phyloP scores from a whole-genome alignment of 768 basidiomycete genomes.

The Daedalea quercina region DNA sequence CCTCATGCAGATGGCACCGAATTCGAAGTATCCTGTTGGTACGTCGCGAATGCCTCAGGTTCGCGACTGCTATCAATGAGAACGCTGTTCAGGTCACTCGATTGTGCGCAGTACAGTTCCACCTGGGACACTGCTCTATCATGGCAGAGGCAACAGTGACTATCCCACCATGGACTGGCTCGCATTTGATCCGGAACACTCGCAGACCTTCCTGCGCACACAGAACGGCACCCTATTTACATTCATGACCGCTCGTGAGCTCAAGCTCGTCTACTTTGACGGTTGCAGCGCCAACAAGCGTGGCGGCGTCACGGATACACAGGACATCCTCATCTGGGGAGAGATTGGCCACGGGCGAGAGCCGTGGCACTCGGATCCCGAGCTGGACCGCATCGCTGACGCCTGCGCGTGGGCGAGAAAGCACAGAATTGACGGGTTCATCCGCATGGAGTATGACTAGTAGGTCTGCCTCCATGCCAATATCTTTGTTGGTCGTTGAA shows the following conservation, averaged over 20 bases:
- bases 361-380: not conserved
- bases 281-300: not conserved
- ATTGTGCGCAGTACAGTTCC: not conserved
- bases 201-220: not conserved
- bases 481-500: not conserved
- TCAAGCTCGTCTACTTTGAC: not conserved
- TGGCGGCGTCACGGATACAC: not conserved
- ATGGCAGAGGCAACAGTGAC: not conserved
- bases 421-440: not conserved
- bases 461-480: not conserved
- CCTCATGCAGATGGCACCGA: not conserved
- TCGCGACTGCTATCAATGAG: not conserved
- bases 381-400: not conserved
- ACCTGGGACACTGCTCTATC: not conserved
- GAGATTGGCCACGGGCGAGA: not conserved
- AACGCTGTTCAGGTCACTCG: not conserved
- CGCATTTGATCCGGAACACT: not conserved
- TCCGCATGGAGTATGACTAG: not conserved
- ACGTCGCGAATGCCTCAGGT: not conserved
- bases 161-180: not conserved
- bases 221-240: not conserved
- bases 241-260: not conserved
- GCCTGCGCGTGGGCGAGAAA: not conserved
- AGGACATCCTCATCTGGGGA: not conserved
- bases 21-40: not conserved